Base-by-base conservation (phyloP, 2,329 filamentous ascomycete species). In the Fusarium tricinctum region DNA sequence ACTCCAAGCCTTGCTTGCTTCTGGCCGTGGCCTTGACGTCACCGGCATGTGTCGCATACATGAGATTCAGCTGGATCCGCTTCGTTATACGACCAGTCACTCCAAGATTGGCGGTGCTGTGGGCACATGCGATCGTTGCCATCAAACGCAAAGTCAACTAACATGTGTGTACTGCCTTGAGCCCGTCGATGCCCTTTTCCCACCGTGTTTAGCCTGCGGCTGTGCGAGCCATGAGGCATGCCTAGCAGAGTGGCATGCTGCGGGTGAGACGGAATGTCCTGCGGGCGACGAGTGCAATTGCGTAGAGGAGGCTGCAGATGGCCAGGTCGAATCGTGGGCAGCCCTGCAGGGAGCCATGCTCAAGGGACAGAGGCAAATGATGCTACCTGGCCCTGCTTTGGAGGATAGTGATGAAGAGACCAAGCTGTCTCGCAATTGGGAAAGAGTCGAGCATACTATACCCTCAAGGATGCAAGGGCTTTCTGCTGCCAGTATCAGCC, bases 221-320 rank as follows among this genome's bases (percentile, higher is more conserved):
- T 91, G 89, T 68, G 85, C 85, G 9, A 84, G 82, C 51, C 89
- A 91, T 74, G 84, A 88, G 45, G 76, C 79, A 10, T 91, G 89
- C 65, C 80, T 88, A 17, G 82, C 81, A 4, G 85, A 88, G 71
- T 89, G 87, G 86, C 85, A 88, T 68, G 83, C 80, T 8, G 82
- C 83, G 8, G 85, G 85, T 22, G 86, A 88, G 75, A 83, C 78
- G 2, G 77, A 84, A 46, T 91, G 89, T 57, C 87, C 88, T 0
- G 88, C 87, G 0, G 88, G 88, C 2, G 89, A 90, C 71, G 89
- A 90, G 73, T 91, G 89, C 72, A 81, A 86, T 60, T 91, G 89
- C 69, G 81, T 85, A 0, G 81, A 85, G 15, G 85, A 89, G 65
- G 87, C 88, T 2, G 81, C 80, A 58, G 82, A 80, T 46, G 88